Base-by-base conservation (phyloP, 169 alveolate species). In the Plasmodium fragile region DNA sequence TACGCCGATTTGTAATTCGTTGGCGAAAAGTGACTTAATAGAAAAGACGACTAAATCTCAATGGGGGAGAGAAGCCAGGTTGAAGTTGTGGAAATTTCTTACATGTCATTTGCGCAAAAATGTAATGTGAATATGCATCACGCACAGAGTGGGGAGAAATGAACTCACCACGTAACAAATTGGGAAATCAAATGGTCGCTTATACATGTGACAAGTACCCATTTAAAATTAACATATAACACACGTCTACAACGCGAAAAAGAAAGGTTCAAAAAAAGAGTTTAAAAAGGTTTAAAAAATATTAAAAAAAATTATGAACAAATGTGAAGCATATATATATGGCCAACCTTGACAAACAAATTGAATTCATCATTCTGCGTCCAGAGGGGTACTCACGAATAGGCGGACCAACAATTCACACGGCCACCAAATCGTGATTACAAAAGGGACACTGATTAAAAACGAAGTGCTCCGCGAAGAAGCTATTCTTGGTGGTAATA, bases 391-490 rank as follows among this genome's bases (percentile, higher is more conserved):
- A 75, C 16, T 36, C 41, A 39, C 30, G 8, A 77, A 77, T 39
- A 13, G 10, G 22, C 2, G 28, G 39, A 43, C 16, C 53, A 43
- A 43, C 53, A 43, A 43, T 43, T 87, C 59, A 89, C 32, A 79
- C 10, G 71, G 34, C 49, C 22, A 39, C 41, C 41, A 89, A 55
- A 5, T 78, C 75, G 53, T 59, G 87, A 30, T 79, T 89, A 22
- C 94, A 89, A 78, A 89, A 89, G 10, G 94, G 94, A 22, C 94
- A 89, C 49, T 89, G 94, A 7, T 59, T 65, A 25, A 89, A 89
- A 22, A 78, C 53, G 36, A 79, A 78, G 39, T 55, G 16, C 28
- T 89, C 39, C 34, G 70, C 34, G 69, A 59, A 89, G 71, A 89
- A 77, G 11, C 13, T 7, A 78, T 79, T 78, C 45, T 89, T 55